phyloP scores from a whole-genome alignment of 352 stramenopile species.

The Thraustotheca clavata region DNA sequence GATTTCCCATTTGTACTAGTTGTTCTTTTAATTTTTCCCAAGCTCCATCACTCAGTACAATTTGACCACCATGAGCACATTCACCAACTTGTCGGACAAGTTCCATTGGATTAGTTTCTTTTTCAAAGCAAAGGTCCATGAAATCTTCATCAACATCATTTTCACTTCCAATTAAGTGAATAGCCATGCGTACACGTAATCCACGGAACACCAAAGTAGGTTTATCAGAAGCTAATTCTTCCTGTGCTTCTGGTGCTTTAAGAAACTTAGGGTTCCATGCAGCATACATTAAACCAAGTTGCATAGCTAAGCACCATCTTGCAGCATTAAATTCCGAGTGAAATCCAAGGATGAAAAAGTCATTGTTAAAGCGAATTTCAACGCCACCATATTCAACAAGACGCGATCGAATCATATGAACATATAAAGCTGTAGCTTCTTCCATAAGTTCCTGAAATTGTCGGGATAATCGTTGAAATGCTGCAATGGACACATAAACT shows the following conservation, averaged over 20 bases:
- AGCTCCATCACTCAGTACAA: conserved; percentile 74
- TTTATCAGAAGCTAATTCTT: conserved; percentile 56
- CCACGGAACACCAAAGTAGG: conserved; percentile 72
- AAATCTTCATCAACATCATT: conserved; percentile 22
- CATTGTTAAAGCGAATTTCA: conserved; percentile 70
- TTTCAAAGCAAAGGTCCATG: background rate
- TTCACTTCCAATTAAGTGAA: conserved; percentile 59
- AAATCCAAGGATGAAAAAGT: conserved; percentile 78
- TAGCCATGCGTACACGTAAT: conserved; percentile 81
- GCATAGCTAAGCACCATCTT: conserved; percentile 80
- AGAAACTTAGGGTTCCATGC: conserved; percentile 83
- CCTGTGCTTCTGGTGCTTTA: conserved; percentile 76
- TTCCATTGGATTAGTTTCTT: conserved; percentile 10
- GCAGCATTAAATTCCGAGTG: conserved; percentile 77
- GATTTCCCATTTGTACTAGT: conserved; percentile 78
- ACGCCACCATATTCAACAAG: conserved; percentile 74
- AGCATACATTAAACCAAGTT: conserved; percentile 76
- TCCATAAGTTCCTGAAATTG: conserved; percentile 80
- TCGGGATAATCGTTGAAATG: conserved; percentile 66
- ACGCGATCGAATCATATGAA: conserved; percentile 79
- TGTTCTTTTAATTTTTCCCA: conserved; percentile 83
- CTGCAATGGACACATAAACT: conserved; percentile 77
- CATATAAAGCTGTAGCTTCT: conserved; percentile 76
- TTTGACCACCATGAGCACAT: conserved; percentile 75
- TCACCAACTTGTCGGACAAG: conserved; percentile 40